Evolutionary conservation across 1,284 basidiomycete genomes (phyloP).

Genomic region (Rhodotorula sp.): DNA sequence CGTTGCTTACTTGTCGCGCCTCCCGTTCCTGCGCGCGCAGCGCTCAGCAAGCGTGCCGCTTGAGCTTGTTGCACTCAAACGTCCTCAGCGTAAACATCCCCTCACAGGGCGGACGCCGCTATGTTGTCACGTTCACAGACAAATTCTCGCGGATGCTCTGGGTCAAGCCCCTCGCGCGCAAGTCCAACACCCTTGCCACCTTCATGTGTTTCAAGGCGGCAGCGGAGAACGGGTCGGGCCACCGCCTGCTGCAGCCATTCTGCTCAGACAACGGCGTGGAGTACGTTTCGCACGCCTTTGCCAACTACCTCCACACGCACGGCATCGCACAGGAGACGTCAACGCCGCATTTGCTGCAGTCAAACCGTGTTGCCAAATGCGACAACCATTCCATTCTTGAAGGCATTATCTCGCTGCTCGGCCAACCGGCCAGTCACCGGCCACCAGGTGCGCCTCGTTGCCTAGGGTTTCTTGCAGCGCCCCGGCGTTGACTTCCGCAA

Average conservation of each 20-base stretch:
- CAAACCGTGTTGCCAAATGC: conserved; percentile 50
- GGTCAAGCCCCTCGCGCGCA: conserved; percentile 48
- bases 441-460: too few relatives aligned
- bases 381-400: conserved; percentile 48
- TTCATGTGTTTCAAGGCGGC: conserved; percentile 50
- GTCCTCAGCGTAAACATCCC: conserved; percentile 48
- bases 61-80: conserved; percentile 51
- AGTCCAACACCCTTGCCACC: conserved; percentile 48
- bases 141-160: conserved; percentile 45
- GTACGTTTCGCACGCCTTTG: conserved; percentile 46
- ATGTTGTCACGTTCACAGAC: conserved; percentile 53
- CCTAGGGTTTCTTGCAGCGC: too few relatives aligned
- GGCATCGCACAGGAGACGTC: conserved; percentile 51
- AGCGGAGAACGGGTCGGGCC: conserved; percentile 43
- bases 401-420: conserved; percentile 45
- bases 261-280: conserved; percentile 51
- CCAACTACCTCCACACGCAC: conserved; percentile 41
- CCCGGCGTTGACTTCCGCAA: too few relatives aligned
- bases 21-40: conserved; percentile 14
- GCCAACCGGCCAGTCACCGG: conserved; percentile 18
- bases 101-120: conserved; percentile 45
- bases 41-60: not conserved
- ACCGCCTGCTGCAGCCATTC: conserved; percentile 49
- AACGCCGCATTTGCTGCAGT: conserved; percentile 51
- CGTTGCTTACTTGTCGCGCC: not conserved